Evolutionary conservation across 1,284 basidiomycete genomes (phyloP), one percentile per base, ranked within the genome.

Genomic region (Puccinia polysora): DNA sequence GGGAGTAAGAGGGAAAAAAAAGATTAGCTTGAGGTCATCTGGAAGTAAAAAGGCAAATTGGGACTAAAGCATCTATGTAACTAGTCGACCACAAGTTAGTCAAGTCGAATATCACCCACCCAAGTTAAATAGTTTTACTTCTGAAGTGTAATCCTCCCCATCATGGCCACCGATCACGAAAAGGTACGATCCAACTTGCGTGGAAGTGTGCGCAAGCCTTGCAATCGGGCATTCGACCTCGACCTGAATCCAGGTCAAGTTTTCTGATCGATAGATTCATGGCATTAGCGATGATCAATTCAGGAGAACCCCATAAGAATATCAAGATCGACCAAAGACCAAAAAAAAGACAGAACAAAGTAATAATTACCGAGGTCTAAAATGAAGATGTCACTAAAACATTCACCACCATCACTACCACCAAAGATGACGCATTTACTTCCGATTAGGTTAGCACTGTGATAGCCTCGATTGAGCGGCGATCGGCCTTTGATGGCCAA

Each of bases 81-180:
- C n/a, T n/a, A n/a, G 25, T 20, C 14, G 28, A 28, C 32, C 18
- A 60, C 40, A 32, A 8, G 8, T 20, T n/a, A 34, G n/a, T 14
- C 23, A 18, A 7, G 58, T 4, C 4, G 28, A 12, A 12, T 15
- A 15, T 20, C n/a, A 60, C 53, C 14, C 15, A 75, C 73, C 73
- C 18, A 77, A 53, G 53, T 76, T 75, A 63, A 76, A 75, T 2
- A 75, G 20, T 15, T 74, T 72, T 4, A 76, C 60, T 40, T 73
- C 68, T 40, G 64, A 73, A 5, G 74, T 74, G 65, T 76, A 77
- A 34, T 75, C 74, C 34, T 73, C 74, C 4, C 76, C 76, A 49
- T 77, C 74, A 71, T 77, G 76, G 8, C 76, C 76, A 38, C 76
- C 76, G 47, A 77, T 49, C 25, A 77, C 69, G 53, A 76, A 74